phyloP scores from a whole-genome alignment of 345 rosid species.

The rapeseed (Brassica napus) region DNA sequence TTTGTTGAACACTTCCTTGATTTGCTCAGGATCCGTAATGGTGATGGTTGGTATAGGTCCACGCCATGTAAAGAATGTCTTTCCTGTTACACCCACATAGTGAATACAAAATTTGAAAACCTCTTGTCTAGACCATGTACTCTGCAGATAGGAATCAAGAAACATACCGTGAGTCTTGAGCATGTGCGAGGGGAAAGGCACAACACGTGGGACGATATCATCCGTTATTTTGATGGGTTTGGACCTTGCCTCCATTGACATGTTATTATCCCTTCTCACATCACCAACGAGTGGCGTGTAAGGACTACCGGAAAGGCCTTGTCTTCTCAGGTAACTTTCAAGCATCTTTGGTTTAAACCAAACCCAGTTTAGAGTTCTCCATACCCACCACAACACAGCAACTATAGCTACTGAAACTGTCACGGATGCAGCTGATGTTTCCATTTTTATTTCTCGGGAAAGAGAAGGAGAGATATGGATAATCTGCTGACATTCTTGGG shows the following conservation, averaged over 20 bases:
- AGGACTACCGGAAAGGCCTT: constrained; percentile 39
- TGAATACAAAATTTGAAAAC: not conserved
- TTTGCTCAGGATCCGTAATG: constrained; percentile 43
- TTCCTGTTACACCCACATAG: constrained; percentile 40
- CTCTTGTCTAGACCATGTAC: not conserved
- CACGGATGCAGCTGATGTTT: not conserved
- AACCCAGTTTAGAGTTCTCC: constrained; percentile 42
- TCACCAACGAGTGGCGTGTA: constrained; percentile 42
- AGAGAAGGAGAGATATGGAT: not conserved
- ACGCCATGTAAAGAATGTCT: constrained; percentile 42
- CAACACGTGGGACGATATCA: constrained; percentile 32
- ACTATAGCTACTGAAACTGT: constrained; percentile 23
- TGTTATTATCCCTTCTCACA: constrained; percentile 4
- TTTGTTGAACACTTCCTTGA: constrained; percentile 43
- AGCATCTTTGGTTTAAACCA: constrained; percentile 46
- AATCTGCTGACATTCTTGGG: not conserved
- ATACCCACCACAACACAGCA: constrained; percentile 24
- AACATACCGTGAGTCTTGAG: constrained; percentile 34
- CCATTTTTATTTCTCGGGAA: not conserved
- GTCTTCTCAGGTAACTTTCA: constrained; percentile 36
- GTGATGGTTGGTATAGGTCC: constrained; percentile 50
- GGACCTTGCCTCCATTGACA: constrained; percentile 33
- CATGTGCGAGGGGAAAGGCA: constrained; percentile 28
- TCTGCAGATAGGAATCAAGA: constrained; percentile 3
- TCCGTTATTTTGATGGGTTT: constrained; percentile 32